Evolutionary conservation across 257 asterid genomes (phyloP).

Genomic region (Thymus mandschuricus): DNA sequence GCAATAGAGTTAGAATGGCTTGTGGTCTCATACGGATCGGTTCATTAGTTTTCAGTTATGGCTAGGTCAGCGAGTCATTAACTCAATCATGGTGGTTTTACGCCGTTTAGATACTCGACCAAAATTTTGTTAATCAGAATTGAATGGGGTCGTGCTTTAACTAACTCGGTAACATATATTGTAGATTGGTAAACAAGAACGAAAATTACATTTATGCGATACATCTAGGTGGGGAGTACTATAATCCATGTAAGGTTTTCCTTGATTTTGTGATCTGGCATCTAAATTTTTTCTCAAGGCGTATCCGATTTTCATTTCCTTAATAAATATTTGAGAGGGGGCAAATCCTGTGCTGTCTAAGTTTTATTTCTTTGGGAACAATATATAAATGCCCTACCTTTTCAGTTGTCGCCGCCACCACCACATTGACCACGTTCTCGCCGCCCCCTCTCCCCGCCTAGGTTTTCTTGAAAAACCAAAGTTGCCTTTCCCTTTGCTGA

Average conservation of each 20-base stretch:
- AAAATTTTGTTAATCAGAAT: not conserved
- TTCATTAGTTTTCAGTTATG: not conserved
- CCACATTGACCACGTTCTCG: not conserved
- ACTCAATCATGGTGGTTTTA: not conserved
- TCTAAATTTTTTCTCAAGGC: not conserved
- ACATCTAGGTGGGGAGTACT: not conserved
- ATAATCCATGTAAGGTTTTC: not conserved
- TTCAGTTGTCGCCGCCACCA: not conserved
- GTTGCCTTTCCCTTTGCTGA: slow-evolving; percentile 10
- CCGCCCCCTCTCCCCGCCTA: not conserved
- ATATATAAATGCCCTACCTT: not conserved
- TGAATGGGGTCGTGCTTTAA: not conserved
- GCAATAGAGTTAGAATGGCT: not conserved
- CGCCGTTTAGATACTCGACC: slow-evolving; percentile 10
- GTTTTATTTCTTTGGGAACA: too few species aligned
- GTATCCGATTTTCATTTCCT: not conserved
- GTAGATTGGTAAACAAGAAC: not conserved
- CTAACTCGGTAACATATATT: not conserved
- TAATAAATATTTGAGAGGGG: not conserved
- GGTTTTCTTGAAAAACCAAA: slow-evolving; percentile 8
- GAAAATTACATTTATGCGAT: slow-evolving; percentile 1
- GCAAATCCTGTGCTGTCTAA: not conserved
- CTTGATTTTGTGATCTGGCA: slow-evolving; percentile 1
- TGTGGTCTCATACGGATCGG: slow-evolving; percentile 5
- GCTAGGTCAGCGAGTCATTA: not conserved